Conservation (phyloP, 768 basidiomycete genomes). For the Ramaria sp. region DNA sequence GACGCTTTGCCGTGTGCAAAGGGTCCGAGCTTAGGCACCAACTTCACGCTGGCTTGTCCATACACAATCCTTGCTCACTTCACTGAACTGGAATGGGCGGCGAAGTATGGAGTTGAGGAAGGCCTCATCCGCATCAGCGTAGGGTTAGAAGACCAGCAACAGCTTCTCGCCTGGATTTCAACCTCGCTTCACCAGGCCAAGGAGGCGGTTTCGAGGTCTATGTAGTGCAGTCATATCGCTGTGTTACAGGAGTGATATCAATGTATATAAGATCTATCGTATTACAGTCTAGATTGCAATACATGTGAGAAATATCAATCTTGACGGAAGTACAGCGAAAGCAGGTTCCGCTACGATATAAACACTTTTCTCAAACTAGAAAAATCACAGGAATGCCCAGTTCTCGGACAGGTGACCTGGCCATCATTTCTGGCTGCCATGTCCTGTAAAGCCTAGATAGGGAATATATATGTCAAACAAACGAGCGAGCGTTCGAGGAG, state of each 20-base stretch:
- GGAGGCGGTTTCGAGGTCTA: neutral
- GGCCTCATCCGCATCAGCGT: conserved; percentile 36
- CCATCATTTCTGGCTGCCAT: conserved; percentile 78
- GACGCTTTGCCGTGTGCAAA: conserved; percentile 37
- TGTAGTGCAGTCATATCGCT: neutral
- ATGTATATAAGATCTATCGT: neutral
- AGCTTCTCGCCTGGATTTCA: conserved; percentile 27
- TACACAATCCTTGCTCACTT: conserved; percentile 41
- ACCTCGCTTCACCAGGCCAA: conserved; percentile 31
- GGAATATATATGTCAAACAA: neutral
- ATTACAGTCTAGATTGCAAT: neutral
- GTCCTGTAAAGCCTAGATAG: conserved; percentile 64
- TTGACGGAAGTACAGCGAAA: neutral
- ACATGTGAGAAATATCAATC: neutral
- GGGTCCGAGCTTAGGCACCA: conserved; percentile 38
- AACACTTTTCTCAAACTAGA: conserved; percentile 75
- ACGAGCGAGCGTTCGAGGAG: neutral
- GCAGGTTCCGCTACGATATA: conserved; percentile 46
- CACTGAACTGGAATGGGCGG: conserved; percentile 38
- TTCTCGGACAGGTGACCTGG: conserved; percentile 75
- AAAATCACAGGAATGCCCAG: conserved; percentile 53
- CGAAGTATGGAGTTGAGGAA: conserved; percentile 33
- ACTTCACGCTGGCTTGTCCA: conserved; percentile 42
- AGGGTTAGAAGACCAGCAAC: conserved; percentile 32
- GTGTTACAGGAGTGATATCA: neutral